A percentile compares a stretch with the other conserved stretches of the same genome.
These are phyloP conservation scores for Russula earlei DNA, from an alignment of 768 basidiomycete genomes.

Conservation along the genomic window DNA sequence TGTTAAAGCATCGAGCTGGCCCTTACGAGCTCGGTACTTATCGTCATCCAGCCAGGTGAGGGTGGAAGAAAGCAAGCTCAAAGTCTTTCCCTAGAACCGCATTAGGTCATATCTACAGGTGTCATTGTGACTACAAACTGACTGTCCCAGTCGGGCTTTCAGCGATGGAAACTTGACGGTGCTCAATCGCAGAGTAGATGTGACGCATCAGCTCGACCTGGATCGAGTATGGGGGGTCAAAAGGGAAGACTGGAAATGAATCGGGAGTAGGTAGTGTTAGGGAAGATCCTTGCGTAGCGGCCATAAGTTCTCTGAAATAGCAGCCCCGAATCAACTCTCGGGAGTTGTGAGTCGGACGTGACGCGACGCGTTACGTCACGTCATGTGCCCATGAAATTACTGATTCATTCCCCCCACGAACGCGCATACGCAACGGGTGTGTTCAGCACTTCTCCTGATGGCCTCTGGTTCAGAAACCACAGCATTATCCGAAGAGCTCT, in stretches of 20 bases:
- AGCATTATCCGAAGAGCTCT: not conserved
- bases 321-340: too few species aligned
- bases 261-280: constrained; percentile 50
- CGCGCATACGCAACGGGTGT: not conserved
- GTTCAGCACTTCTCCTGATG: not conserved
- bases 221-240: constrained; percentile 70
- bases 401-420: too few species aligned
- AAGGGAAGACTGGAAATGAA: constrained; percentile 75
- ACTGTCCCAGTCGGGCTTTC: constrained; percentile 90
- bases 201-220: constrained; percentile 85
- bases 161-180: constrained; percentile 66
- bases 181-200: constrained; percentile 70
- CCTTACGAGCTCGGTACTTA: constrained; percentile 57
- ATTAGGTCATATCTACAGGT: not conserved
- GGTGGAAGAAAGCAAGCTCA: constrained; percentile 68
- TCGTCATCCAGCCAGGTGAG: constrained; percentile 70
- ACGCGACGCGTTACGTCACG: constrained; percentile 12
- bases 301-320: too few species aligned
- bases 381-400: not conserved
- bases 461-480: not conserved
- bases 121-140: constrained; percentile 20
- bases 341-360: not conserved
- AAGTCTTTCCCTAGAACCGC: constrained; percentile 64
- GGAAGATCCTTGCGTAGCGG: not conserved
- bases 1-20: constrained; percentile 38